Percentiles rank a stretch among this genome's conserved stretches.
Evolutionary conservation across 768 basidiomycete species (phyloP).

Genomic region (Agrocybe praecox): DNA sequence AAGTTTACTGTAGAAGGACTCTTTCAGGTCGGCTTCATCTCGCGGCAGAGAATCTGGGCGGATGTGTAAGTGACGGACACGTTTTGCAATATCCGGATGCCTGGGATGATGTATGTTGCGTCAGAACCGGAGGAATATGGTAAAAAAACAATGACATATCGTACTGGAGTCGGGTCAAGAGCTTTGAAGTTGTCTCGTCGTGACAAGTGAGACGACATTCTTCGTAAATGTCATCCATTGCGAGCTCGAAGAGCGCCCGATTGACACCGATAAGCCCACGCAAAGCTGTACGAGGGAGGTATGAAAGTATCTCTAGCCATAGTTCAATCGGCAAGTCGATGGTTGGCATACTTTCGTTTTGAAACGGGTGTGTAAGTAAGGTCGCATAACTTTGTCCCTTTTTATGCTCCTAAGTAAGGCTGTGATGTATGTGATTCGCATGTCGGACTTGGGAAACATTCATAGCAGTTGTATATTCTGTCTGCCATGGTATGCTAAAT

Average conservation of each 20-base stretch:
- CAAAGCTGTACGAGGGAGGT: constrained; percentile 16
- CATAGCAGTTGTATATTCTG: too few species aligned
- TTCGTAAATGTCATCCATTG: constrained; percentile 26
- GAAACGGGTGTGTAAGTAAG: not conserved
- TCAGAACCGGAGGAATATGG: not conserved
- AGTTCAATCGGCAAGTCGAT: constrained; percentile 18
- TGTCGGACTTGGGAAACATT: too few species aligned
- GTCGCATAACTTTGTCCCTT: too few species aligned
- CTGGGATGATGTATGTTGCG: constrained; percentile 2
- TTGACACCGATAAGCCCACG: constrained; percentile 25
- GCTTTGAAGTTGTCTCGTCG: constrained; percentile 15
- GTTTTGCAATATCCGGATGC: constrained; percentile 14
- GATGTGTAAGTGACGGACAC: constrained; percentile 23
- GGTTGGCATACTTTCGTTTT: not conserved
- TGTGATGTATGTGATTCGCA: too few species aligned
- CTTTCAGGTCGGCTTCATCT: not conserved
- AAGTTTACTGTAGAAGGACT: not conserved
- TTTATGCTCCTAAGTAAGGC: too few species aligned
- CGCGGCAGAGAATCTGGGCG: constrained; percentile 24
- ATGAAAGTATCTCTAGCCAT: constrained; percentile 25
- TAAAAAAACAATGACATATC: not conserved
- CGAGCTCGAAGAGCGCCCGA: constrained; percentile 27
- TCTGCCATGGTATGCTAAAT: too few species aligned
- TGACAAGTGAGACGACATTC: constrained; percentile 23
- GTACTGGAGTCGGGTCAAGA: constrained; percentile 21